Evolutionary conservation across 129 eudicot genomes (phyloP), one percentile per base, ranked within the genome.

Genomic region (Scalesia atractyloides): DNA sequence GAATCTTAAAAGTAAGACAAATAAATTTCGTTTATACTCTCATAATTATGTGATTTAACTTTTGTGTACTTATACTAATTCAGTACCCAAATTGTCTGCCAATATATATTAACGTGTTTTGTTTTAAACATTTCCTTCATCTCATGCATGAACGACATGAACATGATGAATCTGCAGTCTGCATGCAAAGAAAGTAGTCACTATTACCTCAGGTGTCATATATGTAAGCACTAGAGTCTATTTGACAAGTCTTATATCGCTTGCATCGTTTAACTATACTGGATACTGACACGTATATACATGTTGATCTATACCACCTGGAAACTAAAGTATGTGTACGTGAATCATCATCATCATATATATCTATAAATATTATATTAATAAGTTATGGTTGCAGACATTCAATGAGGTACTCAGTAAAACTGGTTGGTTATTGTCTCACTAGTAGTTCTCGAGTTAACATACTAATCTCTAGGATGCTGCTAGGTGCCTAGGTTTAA

Each of bases 401-500:
- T 91, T 91, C 84, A 91, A 85, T 37, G 91, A 87, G 81, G 73
- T 87, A 76, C 95, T 91, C 5, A 80, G 83, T 53, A 91, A 91
- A 80, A 83, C 95, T 87, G 41, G 88, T 90, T 39, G 91, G 91
- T 53, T 95, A 84, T 80, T 17, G 89, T 81, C 41, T 91, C 97
- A 13, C 36, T 90, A 9, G 91, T 87, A 26, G 97, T 91, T 72
- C 88, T 87, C 53, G 95, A 41, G 10, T 7, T 6, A 85, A 79
- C 73, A 78, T 18, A 90, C 89, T 51, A 90, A 90, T 87, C 86
- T 91, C 20, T 91, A 91, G 70, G 91, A 87, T 82, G 89, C 89
- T 50, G 91, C 91, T 3, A 30, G 34, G 3, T 30, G 34, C 34
- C 34, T 30, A 30, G 34, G 34, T 30, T 30, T 30, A 4, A 30